Percentiles rank a stretch among this genome's conserved stretches.
Conservation (phyloP, 768 basidiomycete species). For the Rhodotorula paludigena region DNA sequence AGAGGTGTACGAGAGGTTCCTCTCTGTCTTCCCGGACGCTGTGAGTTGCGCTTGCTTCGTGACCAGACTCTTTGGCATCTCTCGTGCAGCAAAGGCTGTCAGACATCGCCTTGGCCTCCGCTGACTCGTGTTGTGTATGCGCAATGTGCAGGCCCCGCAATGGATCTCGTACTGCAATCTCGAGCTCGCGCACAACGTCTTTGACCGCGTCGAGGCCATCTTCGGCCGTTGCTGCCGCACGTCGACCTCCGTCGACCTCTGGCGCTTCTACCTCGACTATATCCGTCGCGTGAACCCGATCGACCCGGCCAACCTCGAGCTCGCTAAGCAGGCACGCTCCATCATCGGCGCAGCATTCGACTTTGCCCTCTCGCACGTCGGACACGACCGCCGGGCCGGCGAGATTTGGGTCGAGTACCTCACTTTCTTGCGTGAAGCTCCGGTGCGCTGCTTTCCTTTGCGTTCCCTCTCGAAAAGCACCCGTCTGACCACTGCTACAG, state of each 20-base stretch:
- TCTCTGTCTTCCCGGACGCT: slow-evolving; percentile 83
- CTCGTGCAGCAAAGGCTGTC: too few relatives aligned
- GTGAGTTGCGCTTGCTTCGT: slow-evolving; percentile 56
- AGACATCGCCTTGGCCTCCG: too few relatives aligned
- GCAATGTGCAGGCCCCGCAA: slow-evolving; percentile 59
- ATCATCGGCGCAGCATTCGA: slow-evolving; percentile 84
- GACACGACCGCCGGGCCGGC: slow-evolving; percentile 85
- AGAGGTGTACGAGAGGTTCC: slow-evolving; percentile 71
- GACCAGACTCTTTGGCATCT: too few relatives aligned
- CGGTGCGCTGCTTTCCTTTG: slow-evolving; percentile 54
- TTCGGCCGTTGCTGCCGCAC: slow-evolving; percentile 80
- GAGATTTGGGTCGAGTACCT: slow-evolving; percentile 94
- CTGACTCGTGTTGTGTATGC: not conserved
- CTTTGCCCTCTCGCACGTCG: slow-evolving; percentile 81
- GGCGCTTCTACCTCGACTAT: slow-evolving; percentile 89
- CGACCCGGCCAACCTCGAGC: slow-evolving; percentile 44
- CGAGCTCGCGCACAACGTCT: slow-evolving; percentile 53
- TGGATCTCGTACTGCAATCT: slow-evolving; percentile 75
- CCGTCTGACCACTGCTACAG: slow-evolving; percentile 46
- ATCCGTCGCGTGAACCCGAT: slow-evolving; percentile 64
- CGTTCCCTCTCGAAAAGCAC: not conserved
- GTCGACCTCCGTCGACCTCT: slow-evolving; percentile 82
- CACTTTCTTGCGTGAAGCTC: slow-evolving; percentile 72
- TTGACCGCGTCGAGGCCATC: slow-evolving; percentile 74
- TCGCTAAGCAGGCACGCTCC: slow-evolving; percentile 58